Percentiles rank a stretch among this genome's conserved stretches.
Conservation (phyloP, 1,139 yeast species). For the Magnusiomyces sp. region DNA sequence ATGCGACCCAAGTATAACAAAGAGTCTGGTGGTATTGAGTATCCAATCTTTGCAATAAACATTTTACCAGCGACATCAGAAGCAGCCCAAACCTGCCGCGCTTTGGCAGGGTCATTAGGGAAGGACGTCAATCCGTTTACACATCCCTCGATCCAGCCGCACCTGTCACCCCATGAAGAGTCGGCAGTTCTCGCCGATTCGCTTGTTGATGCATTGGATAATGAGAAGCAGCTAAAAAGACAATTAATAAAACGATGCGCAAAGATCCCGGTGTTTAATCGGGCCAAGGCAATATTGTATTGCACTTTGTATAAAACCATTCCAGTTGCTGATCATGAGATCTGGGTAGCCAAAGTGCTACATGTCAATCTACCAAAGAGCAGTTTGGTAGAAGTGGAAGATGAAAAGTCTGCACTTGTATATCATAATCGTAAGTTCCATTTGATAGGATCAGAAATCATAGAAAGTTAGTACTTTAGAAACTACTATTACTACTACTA, state of each 20-base stretch:
- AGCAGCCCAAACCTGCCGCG: constrained; percentile 4
- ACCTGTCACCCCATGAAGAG: constrained; percentile 12
- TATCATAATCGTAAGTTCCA: constrained; percentile 25
- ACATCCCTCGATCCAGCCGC: constrained; percentile 9
- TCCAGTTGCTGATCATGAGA: constrained; percentile 68
- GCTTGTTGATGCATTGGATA: too few species aligned
- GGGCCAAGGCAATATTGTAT: constrained; percentile 56
- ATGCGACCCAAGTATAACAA: background rate
- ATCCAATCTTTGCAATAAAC: constrained; percentile 1
- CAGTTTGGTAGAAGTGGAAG: background rate
- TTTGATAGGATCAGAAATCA: constrained; percentile 18
- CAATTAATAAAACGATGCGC: too few species aligned
- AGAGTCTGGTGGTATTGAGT: too few species aligned
- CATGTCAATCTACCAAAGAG: constrained; percentile 19
- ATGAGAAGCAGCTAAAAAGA: too few species aligned
- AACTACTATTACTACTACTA: too few species aligned
- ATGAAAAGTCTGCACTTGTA: constrained; percentile 18
- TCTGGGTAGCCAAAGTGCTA: constrained; percentile 59
- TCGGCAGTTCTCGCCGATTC: too few species aligned
- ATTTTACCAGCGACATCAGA: constrained; percentile 2
- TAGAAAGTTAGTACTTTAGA: background rate
- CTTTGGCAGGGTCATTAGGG: constrained; percentile 1
- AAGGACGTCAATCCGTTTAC: constrained; percentile 3
- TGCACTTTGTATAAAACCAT: constrained; percentile 51
- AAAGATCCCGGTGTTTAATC: constrained; percentile 47